Percentiles rank a stretch among this genome's conserved stretches.
phyloP scores from a whole-genome alignment of 371 early-diverging fungal species.

The Lichtheimia ramosa region DNA sequence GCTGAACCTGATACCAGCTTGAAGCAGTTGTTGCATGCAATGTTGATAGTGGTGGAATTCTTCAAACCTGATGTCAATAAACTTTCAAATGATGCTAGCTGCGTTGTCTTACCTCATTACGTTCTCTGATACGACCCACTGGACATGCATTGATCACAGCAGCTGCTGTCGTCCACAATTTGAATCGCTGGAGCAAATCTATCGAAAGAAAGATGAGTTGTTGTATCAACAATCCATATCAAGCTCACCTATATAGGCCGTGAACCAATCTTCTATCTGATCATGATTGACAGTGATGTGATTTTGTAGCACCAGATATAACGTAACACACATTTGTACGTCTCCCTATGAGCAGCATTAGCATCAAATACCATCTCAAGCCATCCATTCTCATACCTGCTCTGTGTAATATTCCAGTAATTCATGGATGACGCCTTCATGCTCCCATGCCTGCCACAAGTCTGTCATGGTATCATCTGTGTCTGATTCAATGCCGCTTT shows the following conservation, averaged over 20 bases:
- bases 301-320: slow-evolving; percentile 62
- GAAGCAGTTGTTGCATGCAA: slow-evolving; percentile 70
- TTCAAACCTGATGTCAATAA: slow-evolving; percentile 19
- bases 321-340: slow-evolving; percentile 83
- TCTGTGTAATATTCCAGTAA: slow-evolving; percentile 75
- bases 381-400: slow-evolving; percentile 42
- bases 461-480: slow-evolving; percentile 16
- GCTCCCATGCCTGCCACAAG: slow-evolving; percentile 53
- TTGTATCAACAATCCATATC: too few species aligned
- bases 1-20: slow-evolving; percentile 60
- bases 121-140: slow-evolving; percentile 52
- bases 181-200: slow-evolving; percentile 79
- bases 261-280: slow-evolving; percentile 69
- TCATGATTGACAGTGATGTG: slow-evolving; percentile 46
- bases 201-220: too few species aligned
- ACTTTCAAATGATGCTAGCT: background rate
- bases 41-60: slow-evolving; percentile 76
- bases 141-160: slow-evolving; percentile 62
- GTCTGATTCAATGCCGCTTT: background rate
- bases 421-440: slow-evolving; percentile 53
- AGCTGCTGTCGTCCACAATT: slow-evolving; percentile 71
- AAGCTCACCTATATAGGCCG: slow-evolving; percentile 71
- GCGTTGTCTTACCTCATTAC: slow-evolving; percentile 50
- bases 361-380: background rate
- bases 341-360: slow-evolving; percentile 53